Conservation (phyloP, 2,329 filamentous ascomycete genomes). For the Diaporthe citrichinensis region DNA sequence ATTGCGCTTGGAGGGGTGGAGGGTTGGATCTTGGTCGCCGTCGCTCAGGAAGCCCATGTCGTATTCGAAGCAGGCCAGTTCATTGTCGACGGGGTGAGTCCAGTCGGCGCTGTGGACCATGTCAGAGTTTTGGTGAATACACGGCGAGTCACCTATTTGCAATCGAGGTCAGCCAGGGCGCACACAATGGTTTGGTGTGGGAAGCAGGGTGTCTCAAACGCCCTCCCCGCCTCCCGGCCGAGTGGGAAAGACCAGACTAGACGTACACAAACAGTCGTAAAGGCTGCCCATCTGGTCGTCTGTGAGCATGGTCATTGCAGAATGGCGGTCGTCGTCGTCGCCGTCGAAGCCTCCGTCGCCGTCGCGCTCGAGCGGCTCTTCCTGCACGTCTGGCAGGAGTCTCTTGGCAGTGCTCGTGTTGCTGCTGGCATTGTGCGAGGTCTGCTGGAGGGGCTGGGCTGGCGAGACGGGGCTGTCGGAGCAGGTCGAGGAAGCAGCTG, state of each 20-base stretch:
- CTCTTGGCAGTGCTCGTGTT: slow-evolving; percentile 69
- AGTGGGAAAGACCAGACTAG: neutral
- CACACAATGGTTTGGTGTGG: neutral
- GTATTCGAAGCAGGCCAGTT: slow-evolving; percentile 65
- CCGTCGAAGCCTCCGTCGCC: slow-evolving; percentile 46
- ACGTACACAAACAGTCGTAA: slow-evolving; percentile 83
- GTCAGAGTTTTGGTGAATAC: slow-evolving; percentile 67
- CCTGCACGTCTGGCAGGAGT: slow-evolving; percentile 84
- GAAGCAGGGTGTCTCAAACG: neutral
- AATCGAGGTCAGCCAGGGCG: slow-evolving; percentile 21
- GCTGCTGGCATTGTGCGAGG: slow-evolving; percentile 48
- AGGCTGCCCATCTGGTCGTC: slow-evolving; percentile 62
- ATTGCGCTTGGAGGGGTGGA: slow-evolving; percentile 61
- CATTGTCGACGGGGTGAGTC: slow-evolving; percentile 55
- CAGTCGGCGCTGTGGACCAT: slow-evolving; percentile 55
- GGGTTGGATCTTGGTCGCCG: slow-evolving; percentile 65
- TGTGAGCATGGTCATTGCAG: slow-evolving; percentile 59
- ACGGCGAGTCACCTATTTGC: slow-evolving; percentile 71
- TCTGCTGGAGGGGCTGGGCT: slow-evolving; percentile 55
- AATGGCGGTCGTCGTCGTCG: slow-evolving; percentile 70
- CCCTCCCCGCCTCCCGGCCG: neutral
- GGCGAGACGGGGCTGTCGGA: slow-evolving; percentile 70
- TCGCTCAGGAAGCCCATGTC: slow-evolving; percentile 78
- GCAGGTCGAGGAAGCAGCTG: slow-evolving; percentile 51
- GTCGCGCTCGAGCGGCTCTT: slow-evolving; percentile 82